Percentiles rank a stretch among this genome's conserved stretches.
Conservation (phyloP, 192 early-diverging fungal genomes). For the Backusella westeae region DNA sequence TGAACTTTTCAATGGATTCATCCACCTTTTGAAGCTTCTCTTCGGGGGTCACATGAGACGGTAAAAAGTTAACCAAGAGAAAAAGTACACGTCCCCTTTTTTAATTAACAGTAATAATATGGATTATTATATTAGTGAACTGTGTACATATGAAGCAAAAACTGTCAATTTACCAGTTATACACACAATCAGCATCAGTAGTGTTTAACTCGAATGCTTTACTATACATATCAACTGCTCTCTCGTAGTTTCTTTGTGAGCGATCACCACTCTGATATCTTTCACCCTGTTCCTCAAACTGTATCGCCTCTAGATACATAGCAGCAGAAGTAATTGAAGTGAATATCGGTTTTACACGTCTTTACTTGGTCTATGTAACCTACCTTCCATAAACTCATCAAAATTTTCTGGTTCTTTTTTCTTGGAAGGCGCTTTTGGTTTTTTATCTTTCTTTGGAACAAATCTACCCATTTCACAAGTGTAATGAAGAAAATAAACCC, state of each 20-base stretch:
- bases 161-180: constrained; percentile 54
- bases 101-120: neutral
- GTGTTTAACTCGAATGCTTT: constrained; percentile 54
- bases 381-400: constrained; percentile 60
- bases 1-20: constrained; percentile 51
- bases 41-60: constrained; percentile 42
- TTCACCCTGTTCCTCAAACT: constrained; percentile 62
- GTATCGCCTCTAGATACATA: constrained; percentile 43
- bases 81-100: constrained; percentile 55
- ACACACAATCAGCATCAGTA: constrained; percentile 58
- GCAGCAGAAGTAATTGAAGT: neutral
- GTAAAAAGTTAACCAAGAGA: constrained; percentile 51
- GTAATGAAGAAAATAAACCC: neutral
- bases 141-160: neutral
- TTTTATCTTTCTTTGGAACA: neutral
- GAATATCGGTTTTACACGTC: neutral
- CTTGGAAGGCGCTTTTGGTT: constrained; percentile 25
- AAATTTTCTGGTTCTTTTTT: constrained; percentile 47
- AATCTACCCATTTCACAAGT: constrained; percentile 8
- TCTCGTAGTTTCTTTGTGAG: constrained; percentile 64
- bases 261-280: constrained; percentile 67
- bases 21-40: constrained; percentile 45
- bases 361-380: neutral
- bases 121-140: neutral
- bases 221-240: constrained; percentile 61